Conservation (phyloP, 2,329 filamentous ascomycete species). For the Teratosphaeria destructans region DNA sequence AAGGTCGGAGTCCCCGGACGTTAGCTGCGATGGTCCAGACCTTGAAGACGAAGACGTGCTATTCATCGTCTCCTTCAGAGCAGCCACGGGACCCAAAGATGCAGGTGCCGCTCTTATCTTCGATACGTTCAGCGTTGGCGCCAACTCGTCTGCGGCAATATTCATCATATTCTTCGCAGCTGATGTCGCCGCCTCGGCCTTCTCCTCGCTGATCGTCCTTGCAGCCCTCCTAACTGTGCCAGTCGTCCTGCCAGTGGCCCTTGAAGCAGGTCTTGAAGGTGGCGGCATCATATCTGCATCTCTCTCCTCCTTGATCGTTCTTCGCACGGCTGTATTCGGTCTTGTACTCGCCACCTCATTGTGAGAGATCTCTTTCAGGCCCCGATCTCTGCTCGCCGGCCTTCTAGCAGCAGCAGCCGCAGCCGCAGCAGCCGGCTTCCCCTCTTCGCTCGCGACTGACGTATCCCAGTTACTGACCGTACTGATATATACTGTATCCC, state of each 20-base stretch:
- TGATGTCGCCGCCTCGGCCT: conserved; percentile 9
- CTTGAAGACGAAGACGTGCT: conserved; percentile 16
- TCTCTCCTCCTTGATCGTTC: conserved; percentile 9
- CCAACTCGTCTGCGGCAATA: conserved; percentile 14
- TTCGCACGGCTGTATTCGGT: conserved; percentile 5
- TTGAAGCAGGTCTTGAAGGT: conserved; percentile 10
- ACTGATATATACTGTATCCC: conserved; percentile 37
- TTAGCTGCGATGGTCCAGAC: conserved; percentile 13
- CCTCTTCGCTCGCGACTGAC: conserved; percentile 28
- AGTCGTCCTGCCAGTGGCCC: conserved; percentile 11
- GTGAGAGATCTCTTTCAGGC: conserved; percentile 35
- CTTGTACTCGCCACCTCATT: conserved; percentile 28
- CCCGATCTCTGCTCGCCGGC: conserved; percentile 28
- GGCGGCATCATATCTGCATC: conserved; percentile 25
- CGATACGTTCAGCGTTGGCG: conserved; percentile 12
- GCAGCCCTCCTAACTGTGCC: conserved; percentile 18
- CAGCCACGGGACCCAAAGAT: neutral
- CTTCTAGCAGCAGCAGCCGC: conserved; percentile 9
- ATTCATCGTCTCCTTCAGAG: conserved; percentile 13
- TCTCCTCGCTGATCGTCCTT: conserved; percentile 25
- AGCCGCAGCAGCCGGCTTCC: conserved; percentile 4
- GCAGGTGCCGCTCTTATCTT: conserved; percentile 7
- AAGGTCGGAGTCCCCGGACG: conserved; percentile 13
- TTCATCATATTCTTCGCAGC: conserved; percentile 13
- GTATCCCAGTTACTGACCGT: conserved; percentile 26